Evolutionary conservation across 73 alveolate genomes (phyloP).

Genomic region (Urostyla sp.): DNA sequence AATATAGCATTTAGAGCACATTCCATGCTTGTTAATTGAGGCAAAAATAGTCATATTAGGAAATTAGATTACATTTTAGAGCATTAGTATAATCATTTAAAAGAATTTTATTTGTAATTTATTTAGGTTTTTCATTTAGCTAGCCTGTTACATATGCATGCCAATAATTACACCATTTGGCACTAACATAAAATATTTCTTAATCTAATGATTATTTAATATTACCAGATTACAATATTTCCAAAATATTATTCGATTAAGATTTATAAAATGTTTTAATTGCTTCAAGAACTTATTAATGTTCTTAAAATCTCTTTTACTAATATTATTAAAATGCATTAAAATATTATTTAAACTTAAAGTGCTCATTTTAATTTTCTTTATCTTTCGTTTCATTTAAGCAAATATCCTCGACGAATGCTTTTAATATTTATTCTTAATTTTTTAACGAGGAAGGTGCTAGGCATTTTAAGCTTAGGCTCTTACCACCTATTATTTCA

Average conservation of each 20-base stretch:
- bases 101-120: constrained; percentile 1
- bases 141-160: constrained; percentile 18
- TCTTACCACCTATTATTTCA: constrained; percentile 28
- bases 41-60: constrained; percentile 1
- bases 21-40: constrained; percentile 26
- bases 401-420: too few species aligned
- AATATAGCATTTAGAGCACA: neutral
- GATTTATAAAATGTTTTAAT: too few species aligned
- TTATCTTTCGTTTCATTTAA: too few species aligned
- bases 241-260: neutral
- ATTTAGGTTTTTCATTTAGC: neutral
- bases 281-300: too few species aligned
- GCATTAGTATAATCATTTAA: neutral
- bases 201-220: neutral
- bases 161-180: constrained; percentile 30
- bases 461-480: too few species aligned
- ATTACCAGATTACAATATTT: neutral
- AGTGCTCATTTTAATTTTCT: too few species aligned
- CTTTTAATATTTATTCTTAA: too few species aligned
- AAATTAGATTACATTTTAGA: neutral
- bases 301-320: too few species aligned
- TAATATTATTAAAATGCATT: too few species aligned
- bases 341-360: too few species aligned
- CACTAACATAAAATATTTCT: constrained; percentile 16
- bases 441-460: too few species aligned